Percentiles rank a stretch among this genome's conserved stretches.
These are phyloP conservation scores for Citrus hindsii DNA, from an alignment of 345 rosid species.

Conservation along the genomic window DNA sequence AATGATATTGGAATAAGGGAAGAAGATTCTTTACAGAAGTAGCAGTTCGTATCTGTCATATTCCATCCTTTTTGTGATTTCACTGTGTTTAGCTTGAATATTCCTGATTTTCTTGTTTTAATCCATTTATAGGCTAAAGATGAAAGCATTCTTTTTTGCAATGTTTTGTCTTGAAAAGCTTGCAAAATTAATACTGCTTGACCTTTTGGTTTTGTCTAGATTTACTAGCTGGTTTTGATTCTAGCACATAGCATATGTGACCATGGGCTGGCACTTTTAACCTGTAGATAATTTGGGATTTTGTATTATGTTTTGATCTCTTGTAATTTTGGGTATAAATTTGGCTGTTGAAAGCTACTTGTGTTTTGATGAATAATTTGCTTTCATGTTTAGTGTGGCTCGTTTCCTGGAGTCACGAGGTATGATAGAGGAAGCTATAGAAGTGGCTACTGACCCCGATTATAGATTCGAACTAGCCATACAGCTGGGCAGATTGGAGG, in stretches of 20 bases:
- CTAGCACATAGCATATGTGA: too few species aligned
- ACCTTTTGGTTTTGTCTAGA: neutral
- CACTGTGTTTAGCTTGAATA: neutral
- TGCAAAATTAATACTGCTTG: neutral
- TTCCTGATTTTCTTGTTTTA: neutral
- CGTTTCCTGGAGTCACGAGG: slow-evolving; percentile 97
- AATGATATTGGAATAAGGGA: neutral
- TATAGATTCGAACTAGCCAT: slow-evolving; percentile 95
- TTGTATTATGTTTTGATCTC: neutral
- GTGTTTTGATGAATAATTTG: slow-evolving; percentile 17
- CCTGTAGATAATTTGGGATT: neutral
- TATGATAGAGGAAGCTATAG: slow-evolving; percentile 93
- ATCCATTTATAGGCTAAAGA: neutral
- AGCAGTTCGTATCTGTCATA: neutral
- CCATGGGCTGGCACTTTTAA: neutral
- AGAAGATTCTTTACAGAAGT: neutral
- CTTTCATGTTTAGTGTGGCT: slow-evolving; percentile 72
- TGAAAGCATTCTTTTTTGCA: neutral
- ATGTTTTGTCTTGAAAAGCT: neutral
- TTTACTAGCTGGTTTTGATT: neutral
- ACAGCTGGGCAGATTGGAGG: slow-evolving; percentile 88
- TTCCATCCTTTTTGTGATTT: neutral
- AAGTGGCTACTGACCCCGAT: slow-evolving; percentile 96
- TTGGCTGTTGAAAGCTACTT: neutral
- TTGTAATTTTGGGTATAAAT: neutral